Evolutionary conservation across 345 rosid genomes (phyloP), one percentile per base, ranked within the genome.

Genomic region (Citropsis articulata): DNA sequence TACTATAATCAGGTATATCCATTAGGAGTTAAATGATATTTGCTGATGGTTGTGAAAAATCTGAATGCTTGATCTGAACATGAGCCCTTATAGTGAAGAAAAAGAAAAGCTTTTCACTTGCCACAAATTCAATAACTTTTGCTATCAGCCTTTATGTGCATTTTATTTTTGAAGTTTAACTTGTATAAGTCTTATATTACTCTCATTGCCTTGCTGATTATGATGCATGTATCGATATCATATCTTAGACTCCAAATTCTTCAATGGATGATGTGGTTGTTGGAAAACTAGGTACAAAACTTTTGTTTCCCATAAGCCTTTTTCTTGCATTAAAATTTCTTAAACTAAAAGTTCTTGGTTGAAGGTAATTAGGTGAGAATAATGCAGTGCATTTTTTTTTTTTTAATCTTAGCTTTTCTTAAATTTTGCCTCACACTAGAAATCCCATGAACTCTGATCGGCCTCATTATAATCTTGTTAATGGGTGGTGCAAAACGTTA

Each of bases 1-100:
- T 93, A 95, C 86, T 95, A 95, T 89, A 95, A 91, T 87, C 99
- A 95, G 99, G 99, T 91, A 82, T 57, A 65, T 67, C 31, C 19
- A 35, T 31, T 76, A n/a, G 66, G 57, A 19, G 66, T 65, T 67
- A 33, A 9, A 53, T 55, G 19, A 53, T 33, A 30, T 40, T 66
- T 71, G 9, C 67, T 80, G 22, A 30, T 50, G 59, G 16, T 28
- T 71, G 45, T 74, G 50, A 5, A 64, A 25, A 42, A 64, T 75
- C 31, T 22, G 14, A 63, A 45, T 30, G 60, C 64, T 63, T 22
- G 77, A 25, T 61, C 35, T 63, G 55, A 27, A 18, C 18, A 14
- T 5, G 25, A 61, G 25, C 68, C 68, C 28, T 40, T 21, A 56
- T 14, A 22, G 38, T 33, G 4, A 53, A 53, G 25, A 53, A 71